Percentiles rank a stretch among this genome's conserved stretches.
phyloP scores from a whole-genome alignment of 257 asterid species.

The Lavandula angustifolia region DNA sequence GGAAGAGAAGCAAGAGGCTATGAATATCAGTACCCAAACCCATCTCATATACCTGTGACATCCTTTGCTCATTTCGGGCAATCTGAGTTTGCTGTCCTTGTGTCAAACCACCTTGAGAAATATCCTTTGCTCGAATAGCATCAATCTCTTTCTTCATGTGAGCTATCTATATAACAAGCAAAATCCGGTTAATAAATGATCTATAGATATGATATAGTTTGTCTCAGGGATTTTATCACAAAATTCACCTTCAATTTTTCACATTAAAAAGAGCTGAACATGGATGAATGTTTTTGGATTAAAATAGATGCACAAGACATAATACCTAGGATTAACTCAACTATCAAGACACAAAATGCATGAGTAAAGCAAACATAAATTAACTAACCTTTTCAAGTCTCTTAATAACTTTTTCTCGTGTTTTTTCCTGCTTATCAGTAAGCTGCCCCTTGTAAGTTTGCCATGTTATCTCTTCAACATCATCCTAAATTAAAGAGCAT shows the following conservation, averaged over 20 bases:
- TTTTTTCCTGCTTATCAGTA: constrained; percentile 96
- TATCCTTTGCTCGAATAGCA: constrained; percentile 97
- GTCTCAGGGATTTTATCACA: constrained; percentile 2
- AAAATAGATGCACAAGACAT: constrained; percentile 6
- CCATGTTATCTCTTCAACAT: constrained; percentile 92
- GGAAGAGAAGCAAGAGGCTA: constrained; percentile 25
- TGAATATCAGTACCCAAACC: constrained; percentile 14
- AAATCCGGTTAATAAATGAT: constrained; percentile 19
- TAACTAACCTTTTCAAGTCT: constrained; percentile 83
- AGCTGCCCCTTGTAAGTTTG: constrained; percentile 94
- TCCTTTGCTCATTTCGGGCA: constrained; percentile 98
- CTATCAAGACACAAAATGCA: constrained; percentile 1
- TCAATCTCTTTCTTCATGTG: constrained; percentile 99
- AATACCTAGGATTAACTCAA: not conserved
- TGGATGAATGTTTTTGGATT: not conserved
- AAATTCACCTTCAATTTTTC: constrained; percentile 16
- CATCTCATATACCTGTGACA: constrained; percentile 65
- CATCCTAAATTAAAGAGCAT: constrained; percentile 54
- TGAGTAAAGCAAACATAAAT: constrained; percentile 14
- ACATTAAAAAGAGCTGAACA: not conserved
- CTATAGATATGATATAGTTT: constrained; percentile 13
- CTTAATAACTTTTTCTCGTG: constrained; percentile 87
- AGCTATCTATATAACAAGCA: constrained; percentile 58
- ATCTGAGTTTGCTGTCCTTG: constrained; percentile 99
- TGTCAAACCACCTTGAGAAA: constrained; percentile 98